phyloP scores from a whole-genome alignment of 2,329 filamentous ascomycete species.

The Paracamarosporium sp. region DNA sequence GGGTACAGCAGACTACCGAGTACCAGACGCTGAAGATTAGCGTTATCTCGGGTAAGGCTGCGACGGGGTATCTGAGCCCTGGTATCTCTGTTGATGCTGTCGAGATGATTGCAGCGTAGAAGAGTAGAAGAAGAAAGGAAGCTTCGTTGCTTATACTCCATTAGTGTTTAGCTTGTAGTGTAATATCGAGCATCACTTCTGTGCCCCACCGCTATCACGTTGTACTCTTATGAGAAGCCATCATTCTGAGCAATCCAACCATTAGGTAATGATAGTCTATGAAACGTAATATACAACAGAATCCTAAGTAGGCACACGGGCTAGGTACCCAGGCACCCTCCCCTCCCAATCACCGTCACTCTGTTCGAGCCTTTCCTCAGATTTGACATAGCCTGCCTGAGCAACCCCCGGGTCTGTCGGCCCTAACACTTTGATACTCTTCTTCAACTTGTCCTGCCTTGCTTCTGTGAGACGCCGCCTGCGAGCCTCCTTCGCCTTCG shows the following conservation, averaged over 20 bases:
- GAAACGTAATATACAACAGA: not conserved
- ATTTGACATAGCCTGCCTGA: slow-evolving; percentile 8
- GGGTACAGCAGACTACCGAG: slow-evolving; percentile 22
- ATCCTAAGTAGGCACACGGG: not conserved
- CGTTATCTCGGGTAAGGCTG: slow-evolving; percentile 27
- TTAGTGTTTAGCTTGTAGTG: not conserved
- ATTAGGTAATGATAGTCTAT: not conserved
- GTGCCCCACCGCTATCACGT: too few species aligned
- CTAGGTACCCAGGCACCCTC: slow-evolving; percentile 16
- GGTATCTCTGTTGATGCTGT: slow-evolving; percentile 28
- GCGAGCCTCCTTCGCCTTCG: slow-evolving; percentile 32
- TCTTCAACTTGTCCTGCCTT: slow-evolving; percentile 37
- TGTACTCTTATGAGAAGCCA: not conserved
- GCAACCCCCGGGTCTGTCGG: slow-evolving; percentile 32
- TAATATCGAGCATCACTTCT: not conserved
- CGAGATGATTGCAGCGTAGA: slow-evolving; percentile 21
- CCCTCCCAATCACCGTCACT: slow-evolving; percentile 4
- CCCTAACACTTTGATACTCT: slow-evolving; percentile 39
- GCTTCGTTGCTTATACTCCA: not conserved
- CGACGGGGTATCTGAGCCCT: slow-evolving; percentile 27
- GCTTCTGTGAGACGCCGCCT: slow-evolving; percentile 24
- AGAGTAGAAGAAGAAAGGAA: not conserved
- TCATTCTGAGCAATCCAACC: not conserved
- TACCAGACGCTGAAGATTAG: slow-evolving; percentile 28
- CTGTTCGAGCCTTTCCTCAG: slow-evolving; percentile 3